Evolutionary conservation across 2,329 filamentous ascomycete genomes (phyloP).

Genomic region (Cadophora luteo-olivacea): DNA sequence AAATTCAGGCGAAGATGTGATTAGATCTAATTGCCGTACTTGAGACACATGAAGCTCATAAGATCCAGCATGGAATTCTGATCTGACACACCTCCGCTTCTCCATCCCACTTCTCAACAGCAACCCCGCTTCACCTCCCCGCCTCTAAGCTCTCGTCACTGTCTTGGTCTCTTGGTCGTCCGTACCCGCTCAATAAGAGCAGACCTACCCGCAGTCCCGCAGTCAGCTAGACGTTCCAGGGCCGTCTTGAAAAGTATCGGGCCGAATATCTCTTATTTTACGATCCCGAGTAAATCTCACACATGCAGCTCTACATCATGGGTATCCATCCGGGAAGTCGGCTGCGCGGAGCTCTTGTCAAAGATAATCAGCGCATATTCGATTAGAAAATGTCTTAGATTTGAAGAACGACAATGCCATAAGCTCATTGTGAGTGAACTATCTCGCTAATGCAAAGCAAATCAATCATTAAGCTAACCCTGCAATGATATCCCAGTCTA

Average conservation of each 20-base stretch:
- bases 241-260: not conserved
- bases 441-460: not conserved
- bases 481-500: not conserved
- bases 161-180: not conserved
- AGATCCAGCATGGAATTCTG: not conserved
- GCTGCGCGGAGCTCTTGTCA: not conserved
- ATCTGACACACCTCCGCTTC: not conserved
- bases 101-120: not conserved
- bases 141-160: not conserved
- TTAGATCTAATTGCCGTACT: not conserved
- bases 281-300: not conserved
- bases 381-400: not conserved
- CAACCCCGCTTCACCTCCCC: constrained; percentile 6
- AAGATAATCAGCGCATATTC: not conserved
- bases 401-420: not conserved
- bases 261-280: not conserved
- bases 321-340: not conserved
- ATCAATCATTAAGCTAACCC: not conserved
- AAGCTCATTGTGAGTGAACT: not conserved
- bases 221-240: not conserved
- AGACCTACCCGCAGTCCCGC: not conserved
- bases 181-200: not conserved
- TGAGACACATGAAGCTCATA: not conserved
- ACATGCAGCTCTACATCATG: not conserved
- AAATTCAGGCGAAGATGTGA: not conserved